These are phyloP conservation scores for Exophiala xenobiotica DNA, from an alignment of 2,329 filamentous ascomycete genomes.

Conservation along the genomic window DNA sequence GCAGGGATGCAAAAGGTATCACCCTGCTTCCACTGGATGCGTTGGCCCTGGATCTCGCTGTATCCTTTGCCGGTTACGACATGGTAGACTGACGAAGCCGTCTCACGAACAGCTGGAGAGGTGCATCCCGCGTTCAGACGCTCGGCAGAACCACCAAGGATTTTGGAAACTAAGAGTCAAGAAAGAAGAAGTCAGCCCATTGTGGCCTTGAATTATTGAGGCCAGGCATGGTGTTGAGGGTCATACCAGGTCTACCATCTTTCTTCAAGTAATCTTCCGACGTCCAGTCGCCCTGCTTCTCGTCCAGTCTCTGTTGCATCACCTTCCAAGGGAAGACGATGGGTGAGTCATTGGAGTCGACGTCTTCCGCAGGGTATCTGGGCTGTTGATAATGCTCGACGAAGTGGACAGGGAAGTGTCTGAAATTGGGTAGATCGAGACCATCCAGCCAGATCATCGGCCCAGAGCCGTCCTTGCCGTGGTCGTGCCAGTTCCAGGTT, in stretches of 20 bases:
- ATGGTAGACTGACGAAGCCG: conserved; percentile 55
- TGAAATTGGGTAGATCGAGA: conserved; percentile 55
- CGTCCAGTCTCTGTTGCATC: conserved; percentile 48
- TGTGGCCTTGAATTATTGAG: not conserved
- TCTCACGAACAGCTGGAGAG: conserved; percentile 48
- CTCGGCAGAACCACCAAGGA: conserved; percentile 50
- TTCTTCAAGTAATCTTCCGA: conserved; percentile 37
- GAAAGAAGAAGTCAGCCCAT: not conserved
- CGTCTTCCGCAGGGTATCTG: conserved; percentile 48
- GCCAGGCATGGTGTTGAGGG: too few relatives aligned
- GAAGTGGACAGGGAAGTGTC: conserved; percentile 54
- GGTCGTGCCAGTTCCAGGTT: conserved; percentile 61
- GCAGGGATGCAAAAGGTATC: conserved; percentile 58
- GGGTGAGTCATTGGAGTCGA: conserved; percentile 39
- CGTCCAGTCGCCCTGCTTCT: conserved; percentile 33
- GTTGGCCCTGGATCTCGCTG: conserved; percentile 18
- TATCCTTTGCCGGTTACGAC: conserved; percentile 49
- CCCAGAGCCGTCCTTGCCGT: conserved; percentile 56
- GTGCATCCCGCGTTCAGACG: conserved; percentile 40
- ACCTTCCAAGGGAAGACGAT: conserved; percentile 52
- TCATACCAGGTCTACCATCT: conserved; percentile 32
- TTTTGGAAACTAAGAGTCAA: conserved; percentile 34
- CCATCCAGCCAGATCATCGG: conserved; percentile 61
- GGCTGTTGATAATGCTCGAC: conserved; percentile 51
- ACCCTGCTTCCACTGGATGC: conserved; percentile 45